These are phyloP conservation scores for Leishmania braziliensis DNA, from an alignment of 208 protist genomes.

Conservation along the genomic window DNA sequence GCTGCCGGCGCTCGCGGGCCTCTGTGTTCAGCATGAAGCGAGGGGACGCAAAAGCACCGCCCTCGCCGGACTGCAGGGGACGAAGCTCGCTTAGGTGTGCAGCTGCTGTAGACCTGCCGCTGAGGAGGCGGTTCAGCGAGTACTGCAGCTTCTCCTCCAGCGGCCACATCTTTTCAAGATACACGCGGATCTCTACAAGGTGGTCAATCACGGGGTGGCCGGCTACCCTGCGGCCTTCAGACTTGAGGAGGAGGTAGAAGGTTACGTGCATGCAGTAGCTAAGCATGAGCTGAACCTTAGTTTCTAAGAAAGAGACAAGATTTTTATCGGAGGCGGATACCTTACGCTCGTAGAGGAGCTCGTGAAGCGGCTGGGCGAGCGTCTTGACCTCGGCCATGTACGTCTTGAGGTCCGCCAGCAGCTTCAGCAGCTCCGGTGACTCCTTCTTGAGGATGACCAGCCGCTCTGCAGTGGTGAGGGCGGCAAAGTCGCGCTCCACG, in stretches of 20 bases:
- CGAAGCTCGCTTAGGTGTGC: constrained; percentile 72
- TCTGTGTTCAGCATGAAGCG: constrained; percentile 45
- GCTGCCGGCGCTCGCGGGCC: constrained; percentile 65
- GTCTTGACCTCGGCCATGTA: constrained; percentile 88
- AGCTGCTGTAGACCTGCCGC: constrained; percentile 68
- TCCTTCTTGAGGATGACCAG: constrained; percentile 89
- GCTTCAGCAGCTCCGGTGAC: constrained; percentile 90
- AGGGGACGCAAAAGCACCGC: constrained; percentile 34
- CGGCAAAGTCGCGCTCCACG: constrained; percentile 89
- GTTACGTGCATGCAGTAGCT: constrained; percentile 96
- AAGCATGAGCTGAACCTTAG: constrained; percentile 94
- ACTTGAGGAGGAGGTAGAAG: constrained; percentile 94
- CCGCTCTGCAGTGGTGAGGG: constrained; percentile 85
- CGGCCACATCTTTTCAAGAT: constrained; percentile 95
- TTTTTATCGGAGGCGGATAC: constrained; percentile 71
- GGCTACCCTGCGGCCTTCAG: constrained; percentile 89
- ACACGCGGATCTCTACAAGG: constrained; percentile 92
- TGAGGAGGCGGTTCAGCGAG: constrained; percentile 94
- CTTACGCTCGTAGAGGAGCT: constrained; percentile 83
- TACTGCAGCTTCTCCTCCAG: constrained; percentile 96
- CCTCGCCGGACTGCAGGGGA: constrained; percentile 49
- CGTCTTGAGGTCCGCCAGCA: constrained; percentile 84
- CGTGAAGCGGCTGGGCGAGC: constrained; percentile 79
- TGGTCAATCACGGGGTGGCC: constrained; percentile 94
- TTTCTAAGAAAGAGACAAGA: constrained; percentile 88